Evolutionary conservation across 202 grass and related monocot genomes (phyloP).

Genomic region (Musa balbisiana): DNA sequence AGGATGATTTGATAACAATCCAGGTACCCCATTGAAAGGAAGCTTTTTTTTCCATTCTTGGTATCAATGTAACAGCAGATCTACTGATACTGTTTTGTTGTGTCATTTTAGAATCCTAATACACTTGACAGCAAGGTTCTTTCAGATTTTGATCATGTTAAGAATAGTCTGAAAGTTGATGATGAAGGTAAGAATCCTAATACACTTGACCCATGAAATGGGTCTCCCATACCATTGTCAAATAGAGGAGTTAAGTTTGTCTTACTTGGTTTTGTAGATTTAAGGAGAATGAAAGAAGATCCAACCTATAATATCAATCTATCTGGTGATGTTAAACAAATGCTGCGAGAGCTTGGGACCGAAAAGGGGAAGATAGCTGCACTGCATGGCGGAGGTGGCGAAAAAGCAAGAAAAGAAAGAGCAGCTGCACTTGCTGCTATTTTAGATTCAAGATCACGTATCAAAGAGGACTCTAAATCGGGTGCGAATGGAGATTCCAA

Average conservation of each 20-base stretch:
- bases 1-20: constrained; percentile 88
- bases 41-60: constrained; percentile 12
- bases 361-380: constrained; percentile 74
- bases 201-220: neutral
- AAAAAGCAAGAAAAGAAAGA: constrained; percentile 93
- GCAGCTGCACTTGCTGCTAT: constrained; percentile 65
- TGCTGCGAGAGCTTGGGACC: constrained; percentile 89
- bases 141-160: constrained; percentile 89
- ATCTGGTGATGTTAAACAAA: constrained; percentile 94
- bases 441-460: constrained; percentile 41
- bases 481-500: constrained; percentile 53
- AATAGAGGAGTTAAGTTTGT: constrained; percentile 14
- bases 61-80: neutral
- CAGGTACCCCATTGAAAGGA: constrained; percentile 43
- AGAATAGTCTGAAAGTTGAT: constrained; percentile 82
- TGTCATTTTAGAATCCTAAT: constrained; percentile 66
- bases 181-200: constrained; percentile 81
- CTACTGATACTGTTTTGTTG: constrained; percentile 5
- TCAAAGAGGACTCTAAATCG: constrained; percentile 46
- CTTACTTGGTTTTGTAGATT: constrained; percentile 39
- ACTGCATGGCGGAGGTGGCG: constrained; percentile 72
- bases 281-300: constrained; percentile 83
- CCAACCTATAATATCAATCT: constrained; percentile 91
- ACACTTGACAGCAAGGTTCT: constrained; percentile 73
- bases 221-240: constrained; percentile 7